Evolutionary conservation across 108 stramenopile species (phyloP).

Genomic region (Nitzschia inconspicua): DNA sequence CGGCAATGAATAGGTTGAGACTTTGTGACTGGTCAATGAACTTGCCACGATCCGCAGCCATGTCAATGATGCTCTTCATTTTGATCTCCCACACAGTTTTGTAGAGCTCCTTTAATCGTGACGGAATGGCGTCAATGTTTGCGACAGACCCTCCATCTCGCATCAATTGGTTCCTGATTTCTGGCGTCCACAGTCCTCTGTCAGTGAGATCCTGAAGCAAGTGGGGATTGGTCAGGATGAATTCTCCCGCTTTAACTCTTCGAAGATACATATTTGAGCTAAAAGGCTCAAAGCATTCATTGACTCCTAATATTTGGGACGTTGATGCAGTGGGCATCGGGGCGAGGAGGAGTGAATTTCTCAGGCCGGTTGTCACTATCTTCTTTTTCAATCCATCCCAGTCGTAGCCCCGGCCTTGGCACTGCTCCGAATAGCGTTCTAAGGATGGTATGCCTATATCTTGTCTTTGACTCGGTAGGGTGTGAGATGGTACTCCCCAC

Average conservation of each 20-base stretch:
- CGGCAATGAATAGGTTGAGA: conserved; percentile 93
- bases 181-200: conserved; percentile 90
- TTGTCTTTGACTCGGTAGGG: conserved; percentile 51
- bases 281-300: conserved; percentile 98
- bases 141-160: conserved; percentile 89
- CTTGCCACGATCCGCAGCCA: conserved; percentile 95
- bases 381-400: conserved; percentile 79
- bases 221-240: conserved; percentile 95
- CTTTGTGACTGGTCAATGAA: conserved; percentile 98
- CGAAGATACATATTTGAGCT: conserved; percentile 95
- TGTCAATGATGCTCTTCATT: conserved; percentile 91
- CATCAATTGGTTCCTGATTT: conserved; percentile 92
- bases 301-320: conserved; percentile 95
- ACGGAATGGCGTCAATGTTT: conserved; percentile 76
- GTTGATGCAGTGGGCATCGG: conserved; percentile 99
- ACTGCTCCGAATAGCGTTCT: conserved; percentile 24
- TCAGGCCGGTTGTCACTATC: conserved; percentile 76
- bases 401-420: conserved; percentile 63
- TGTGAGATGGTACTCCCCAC: conserved; percentile 77
- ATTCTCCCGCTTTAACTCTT: conserved; percentile 96
- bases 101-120: conserved; percentile 89
- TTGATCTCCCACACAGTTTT: conserved; percentile 99
- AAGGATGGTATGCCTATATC: neutral
- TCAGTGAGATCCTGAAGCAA: conserved; percentile 93
- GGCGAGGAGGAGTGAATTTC: conserved; percentile 92